Conservation (phyloP, 768 basidiomycete genomes). For the Hygrophorus russula region DNA sequence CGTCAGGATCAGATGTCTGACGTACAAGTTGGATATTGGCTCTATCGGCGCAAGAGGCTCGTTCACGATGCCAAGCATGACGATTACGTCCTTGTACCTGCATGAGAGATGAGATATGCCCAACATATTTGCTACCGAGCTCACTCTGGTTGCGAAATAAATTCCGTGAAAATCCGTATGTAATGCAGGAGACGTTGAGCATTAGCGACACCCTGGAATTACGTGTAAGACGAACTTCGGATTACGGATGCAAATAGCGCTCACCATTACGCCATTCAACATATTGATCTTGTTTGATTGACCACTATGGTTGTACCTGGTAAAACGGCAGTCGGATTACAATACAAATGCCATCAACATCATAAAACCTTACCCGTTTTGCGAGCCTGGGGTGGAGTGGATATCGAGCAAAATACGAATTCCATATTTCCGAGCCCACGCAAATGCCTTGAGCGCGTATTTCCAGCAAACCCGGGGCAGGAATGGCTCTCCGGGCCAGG, state of each 20-base stretch:
- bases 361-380: conserved; percentile 39
- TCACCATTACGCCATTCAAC: conserved; percentile 84
- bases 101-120: not conserved
- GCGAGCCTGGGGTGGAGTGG: conserved; percentile 70
- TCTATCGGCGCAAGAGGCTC: conserved; percentile 51
- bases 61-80: conserved; percentile 53
- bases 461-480: conserved; percentile 72
- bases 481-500: conserved; percentile 69
- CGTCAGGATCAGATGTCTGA: conserved; percentile 19
- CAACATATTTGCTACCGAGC: conserved; percentile 8
- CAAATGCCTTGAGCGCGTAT: conserved; percentile 38
- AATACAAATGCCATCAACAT: too few species aligned
- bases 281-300: conserved; percentile 68
- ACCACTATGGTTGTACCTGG: conserved; percentile 69
- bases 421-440: conserved; percentile 86
- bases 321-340: not conserved
- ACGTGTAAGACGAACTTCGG: not conserved
- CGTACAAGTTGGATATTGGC: conserved; percentile 21
- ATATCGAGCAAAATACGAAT: conserved; percentile 75
- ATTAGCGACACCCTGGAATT: conserved; percentile 53
- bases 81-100: conserved; percentile 42
- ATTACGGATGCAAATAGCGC: conserved; percentile 28
- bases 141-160: conserved; percentile 58
- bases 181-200: conserved; percentile 70
- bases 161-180: conserved; percentile 66